Evolutionary conservation across 257 asterid species (phyloP), one percentile per base, ranked within the genome.

Genomic region (Jacaranda copaia): DNA sequence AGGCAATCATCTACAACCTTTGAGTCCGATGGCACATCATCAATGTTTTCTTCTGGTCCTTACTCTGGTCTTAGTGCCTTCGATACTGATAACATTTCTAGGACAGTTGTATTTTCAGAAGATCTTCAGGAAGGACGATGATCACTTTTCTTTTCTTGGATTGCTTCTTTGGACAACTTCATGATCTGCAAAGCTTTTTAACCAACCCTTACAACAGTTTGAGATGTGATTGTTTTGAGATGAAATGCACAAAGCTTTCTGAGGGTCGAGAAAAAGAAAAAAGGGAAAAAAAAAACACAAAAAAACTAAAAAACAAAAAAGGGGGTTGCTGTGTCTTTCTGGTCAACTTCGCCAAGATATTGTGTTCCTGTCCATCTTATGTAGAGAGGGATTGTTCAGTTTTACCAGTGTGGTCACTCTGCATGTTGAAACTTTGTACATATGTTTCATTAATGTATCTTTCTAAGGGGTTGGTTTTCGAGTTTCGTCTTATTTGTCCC

Each of bases 41-140:
- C 99, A 4, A 91, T 95, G 20, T 95, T 95, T 70, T 95, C 99
- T 77, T 95, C 99, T 46, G 99, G 98, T 61, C 98, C 91, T 57
- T 87, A 86, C 84, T 94, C 99, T 8, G 97, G 98, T 72, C 77
- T 90, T 57, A 89, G 93, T 74, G 92, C 70, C 49, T 88, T 88
- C 5, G 97, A 91, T 39, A 80, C 84, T 40, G 98, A 95, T 20
- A 83, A 89, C 80, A 70, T 89, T 55, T 73, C 88, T 71, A 84
- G 96, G 82, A 86, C 94, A 2, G 91, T 83, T 68, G 91, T 91
- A 51, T 90, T 87, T 83, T 93, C 99, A 2, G 99, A 92, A 84
- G 99, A 95, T 89, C 98, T 95, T 60, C 99, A 93, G 5, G 99
- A 95, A 85, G 98, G 98, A 59, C 82, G 98, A 70, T 95, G 85